phyloP scores from a whole-genome alignment of 306 rosid genomes.

The Gastrolobium bilobum region DNA sequence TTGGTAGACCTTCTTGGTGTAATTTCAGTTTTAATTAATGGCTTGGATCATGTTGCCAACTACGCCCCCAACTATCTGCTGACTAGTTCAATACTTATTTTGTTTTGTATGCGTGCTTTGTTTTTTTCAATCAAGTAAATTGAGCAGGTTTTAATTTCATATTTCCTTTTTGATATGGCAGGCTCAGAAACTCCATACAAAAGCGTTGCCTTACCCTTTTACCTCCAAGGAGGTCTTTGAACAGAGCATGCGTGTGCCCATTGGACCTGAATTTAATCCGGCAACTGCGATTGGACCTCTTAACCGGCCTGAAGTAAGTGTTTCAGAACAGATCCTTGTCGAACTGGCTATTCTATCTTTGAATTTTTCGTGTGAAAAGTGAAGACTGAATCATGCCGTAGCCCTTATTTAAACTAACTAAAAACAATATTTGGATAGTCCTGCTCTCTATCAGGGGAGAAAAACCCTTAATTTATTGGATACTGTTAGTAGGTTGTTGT shows the following conservation, averaged over 20 bases:
- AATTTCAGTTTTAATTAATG: slow-evolving; percentile 13
- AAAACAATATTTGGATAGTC: neutral
- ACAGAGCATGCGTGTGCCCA: slow-evolving; percentile 86
- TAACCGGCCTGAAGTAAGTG: slow-evolving; percentile 88
- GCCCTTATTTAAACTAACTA: neutral
- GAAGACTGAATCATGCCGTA: neutral
- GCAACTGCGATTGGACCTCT: slow-evolving; percentile 73
- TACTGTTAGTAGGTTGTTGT: neutral
- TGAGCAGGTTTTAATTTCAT: slow-evolving; percentile 33
- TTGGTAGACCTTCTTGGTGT: neutral
- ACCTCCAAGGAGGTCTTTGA: slow-evolving; percentile 82
- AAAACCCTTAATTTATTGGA: slow-evolving; percentile 15
- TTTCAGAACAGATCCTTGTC: slow-evolving; percentile 39
- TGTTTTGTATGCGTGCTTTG: neutral
- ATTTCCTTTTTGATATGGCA: slow-evolving; percentile 56
- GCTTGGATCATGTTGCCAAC: slow-evolving; percentile 28
- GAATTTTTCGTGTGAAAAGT: neutral
- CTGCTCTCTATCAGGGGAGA: neutral
- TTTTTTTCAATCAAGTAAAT: slow-evolving; percentile 13
- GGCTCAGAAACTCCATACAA: slow-evolving; percentile 91
- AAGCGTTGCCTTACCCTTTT: slow-evolving; percentile 79
- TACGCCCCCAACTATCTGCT: neutral
- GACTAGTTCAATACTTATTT: neutral
- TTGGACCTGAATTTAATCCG: slow-evolving; percentile 97
- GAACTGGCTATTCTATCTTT: slow-evolving; percentile 28